Evolutionary conservation across 768 basidiomycete genomes (phyloP).

Genomic region (Trametes gibbosa): DNA sequence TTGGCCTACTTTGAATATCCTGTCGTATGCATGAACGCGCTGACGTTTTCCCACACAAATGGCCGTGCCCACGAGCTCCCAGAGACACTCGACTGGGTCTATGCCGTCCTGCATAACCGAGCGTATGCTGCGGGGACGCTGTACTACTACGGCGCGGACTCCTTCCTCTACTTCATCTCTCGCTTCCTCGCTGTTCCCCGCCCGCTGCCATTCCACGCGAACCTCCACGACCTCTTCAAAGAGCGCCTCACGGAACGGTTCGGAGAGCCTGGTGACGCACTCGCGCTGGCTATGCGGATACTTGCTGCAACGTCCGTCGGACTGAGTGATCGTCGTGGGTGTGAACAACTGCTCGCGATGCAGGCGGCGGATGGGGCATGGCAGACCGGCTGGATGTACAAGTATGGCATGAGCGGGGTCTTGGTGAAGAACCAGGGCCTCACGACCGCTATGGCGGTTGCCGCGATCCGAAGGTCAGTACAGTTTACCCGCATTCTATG

Average conservation of each 20-base stretch:
- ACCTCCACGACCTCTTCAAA: conserved; percentile 36
- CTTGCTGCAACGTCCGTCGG: conserved; percentile 39
- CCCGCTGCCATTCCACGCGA: background rate
- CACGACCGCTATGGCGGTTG: conserved; percentile 51
- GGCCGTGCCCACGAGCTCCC: conserved; percentile 42
- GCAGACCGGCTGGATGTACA: conserved; percentile 54
- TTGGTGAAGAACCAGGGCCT: conserved; percentile 49
- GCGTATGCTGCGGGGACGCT: conserved; percentile 49
- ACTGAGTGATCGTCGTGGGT: conserved; percentile 40
- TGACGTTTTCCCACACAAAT: conserved; percentile 45
- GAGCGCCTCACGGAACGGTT: conserved; percentile 45
- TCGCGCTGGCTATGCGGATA: conserved; percentile 51
- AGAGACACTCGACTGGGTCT: conserved; percentile 42
- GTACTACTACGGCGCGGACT: conserved; percentile 46
- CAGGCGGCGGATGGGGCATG: conserved; percentile 51
- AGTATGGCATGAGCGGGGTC: conserved; percentile 44
- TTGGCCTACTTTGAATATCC: too few species aligned
- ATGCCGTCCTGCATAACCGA: conserved; percentile 43
- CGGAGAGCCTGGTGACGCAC: conserved; percentile 44
- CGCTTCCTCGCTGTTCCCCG: conserved; percentile 36
- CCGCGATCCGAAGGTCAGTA: conserved; percentile 38
- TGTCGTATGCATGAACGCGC: conserved; percentile 45
- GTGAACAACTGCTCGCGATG: conserved; percentile 39
- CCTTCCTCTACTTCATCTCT: conserved; percentile 45
- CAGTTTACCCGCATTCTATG: too few species aligned